A percentile compares a stretch with the other conserved stretches of the same genome.
Conservation (phyloP, 441 rosid genomes). For the Metrosideros polymorpha region DNA sequence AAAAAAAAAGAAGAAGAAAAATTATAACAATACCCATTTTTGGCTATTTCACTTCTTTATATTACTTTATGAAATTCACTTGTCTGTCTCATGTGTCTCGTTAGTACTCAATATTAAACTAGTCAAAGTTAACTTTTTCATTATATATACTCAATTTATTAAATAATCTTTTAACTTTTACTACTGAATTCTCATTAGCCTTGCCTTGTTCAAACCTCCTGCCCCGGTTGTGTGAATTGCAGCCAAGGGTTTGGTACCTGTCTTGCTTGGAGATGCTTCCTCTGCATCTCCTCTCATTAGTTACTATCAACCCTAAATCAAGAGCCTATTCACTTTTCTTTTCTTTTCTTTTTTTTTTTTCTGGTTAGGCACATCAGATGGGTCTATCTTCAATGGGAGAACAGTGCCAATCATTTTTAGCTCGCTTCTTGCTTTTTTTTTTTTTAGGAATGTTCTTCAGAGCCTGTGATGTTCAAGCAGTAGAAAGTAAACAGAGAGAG, state of each 20-base stretch:
- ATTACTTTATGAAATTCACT: neutral
- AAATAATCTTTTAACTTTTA: neutral
- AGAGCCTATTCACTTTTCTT: no score
- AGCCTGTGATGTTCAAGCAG: neutral
- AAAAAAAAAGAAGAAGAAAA: no score
- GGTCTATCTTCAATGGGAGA: neutral
- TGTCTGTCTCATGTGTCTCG: neutral
- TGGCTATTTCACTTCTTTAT: neutral
- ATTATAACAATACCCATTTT: neutral
- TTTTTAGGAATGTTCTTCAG: neutral
- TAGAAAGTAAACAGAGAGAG: neutral
- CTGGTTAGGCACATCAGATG: neutral
- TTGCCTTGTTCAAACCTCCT: neutral
- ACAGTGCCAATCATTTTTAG: neutral
- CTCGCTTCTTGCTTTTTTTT: neutral
- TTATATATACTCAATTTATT: neutral
- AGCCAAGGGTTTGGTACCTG: neutral
- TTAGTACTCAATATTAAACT: neutral
- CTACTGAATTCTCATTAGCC: neutral
- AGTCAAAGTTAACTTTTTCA: neutral
- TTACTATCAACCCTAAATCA: neutral
- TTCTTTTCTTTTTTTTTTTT: neutral
- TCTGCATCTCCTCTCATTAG: neutral
- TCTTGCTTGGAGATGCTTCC: neutral
- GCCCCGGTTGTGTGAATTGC: neutral